Evolutionary conservation across 2,329 filamentous ascomycete species (phyloP).

Genomic region (Grosmannia huntii): DNA sequence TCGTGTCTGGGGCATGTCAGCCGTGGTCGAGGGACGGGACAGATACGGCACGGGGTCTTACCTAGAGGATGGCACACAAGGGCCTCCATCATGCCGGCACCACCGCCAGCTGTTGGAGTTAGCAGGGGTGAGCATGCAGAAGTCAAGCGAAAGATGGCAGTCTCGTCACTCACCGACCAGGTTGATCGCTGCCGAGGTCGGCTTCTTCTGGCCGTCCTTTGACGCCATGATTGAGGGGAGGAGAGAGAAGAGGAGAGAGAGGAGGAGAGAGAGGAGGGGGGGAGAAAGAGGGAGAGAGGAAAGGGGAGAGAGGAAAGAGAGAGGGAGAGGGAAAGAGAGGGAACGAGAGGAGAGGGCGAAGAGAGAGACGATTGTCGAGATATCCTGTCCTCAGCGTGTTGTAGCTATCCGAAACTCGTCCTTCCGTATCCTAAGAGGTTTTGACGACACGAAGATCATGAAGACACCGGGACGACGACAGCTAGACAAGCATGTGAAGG

Average conservation of each 20-base stretch:
- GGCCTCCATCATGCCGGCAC: constrained; percentile 98
- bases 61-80: constrained; percentile 88
- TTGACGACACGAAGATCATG: constrained; percentile 12
- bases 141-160: neutral
- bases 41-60: constrained; percentile 25
- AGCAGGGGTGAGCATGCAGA: neutral
- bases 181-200: constrained; percentile 72
- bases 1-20: constrained; percentile 52
- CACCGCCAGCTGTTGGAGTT: constrained; percentile 61
- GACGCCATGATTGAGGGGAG: constrained; percentile 21
- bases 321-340: neutral
- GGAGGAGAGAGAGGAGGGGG: neutral
- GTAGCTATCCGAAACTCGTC: constrained; percentile 12
- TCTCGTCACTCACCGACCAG: constrained; percentile 56
- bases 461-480: neutral
- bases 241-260: neutral
- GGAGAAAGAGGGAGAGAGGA: neutral
- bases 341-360: neutral
- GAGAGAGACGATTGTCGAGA: neutral
- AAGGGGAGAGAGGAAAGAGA: neutral
- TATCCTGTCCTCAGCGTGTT: neutral
- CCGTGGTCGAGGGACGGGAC: neutral
- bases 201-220: constrained; percentile 42
- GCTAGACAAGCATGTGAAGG: too few relatives aligned
- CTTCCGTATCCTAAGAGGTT: constrained; percentile 14